phyloP scores from a whole-genome alignment of 768 basidiomycete species.

The Tephrocybe sp. region DNA sequence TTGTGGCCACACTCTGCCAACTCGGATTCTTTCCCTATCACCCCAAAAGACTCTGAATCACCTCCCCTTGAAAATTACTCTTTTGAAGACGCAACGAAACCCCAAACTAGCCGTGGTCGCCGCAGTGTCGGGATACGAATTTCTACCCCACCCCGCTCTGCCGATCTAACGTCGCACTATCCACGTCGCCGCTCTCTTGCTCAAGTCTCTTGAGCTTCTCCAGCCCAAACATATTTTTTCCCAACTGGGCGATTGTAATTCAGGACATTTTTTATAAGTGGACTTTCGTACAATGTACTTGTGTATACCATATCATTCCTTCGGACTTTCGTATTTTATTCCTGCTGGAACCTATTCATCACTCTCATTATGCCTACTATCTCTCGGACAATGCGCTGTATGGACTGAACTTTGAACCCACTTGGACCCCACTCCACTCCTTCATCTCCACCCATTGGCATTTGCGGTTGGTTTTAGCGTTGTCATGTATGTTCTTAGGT shows the following conservation, averaged over 20 bases:
- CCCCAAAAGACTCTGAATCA: conserved; percentile 36
- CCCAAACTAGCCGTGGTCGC: conserved; percentile 31
- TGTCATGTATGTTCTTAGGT: not conserved
- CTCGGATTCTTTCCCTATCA: conserved; percentile 42
- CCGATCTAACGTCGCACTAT: conserved; percentile 28
- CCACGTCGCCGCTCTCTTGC: conserved; percentile 29
- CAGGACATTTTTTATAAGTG: conserved; percentile 5
- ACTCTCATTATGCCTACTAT: not conserved
- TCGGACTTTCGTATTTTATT: conserved; percentile 5
- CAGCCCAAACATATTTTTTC: not conserved
- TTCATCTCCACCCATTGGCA: not conserved
- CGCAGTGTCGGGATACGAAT: conserved; percentile 45
- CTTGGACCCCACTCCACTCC: not conserved
- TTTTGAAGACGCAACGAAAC: conserved; percentile 28
- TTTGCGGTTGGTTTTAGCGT: conserved; percentile 5
- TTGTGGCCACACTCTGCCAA: conserved; percentile 45
- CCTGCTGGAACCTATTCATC: not conserved
- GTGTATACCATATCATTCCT: conserved; percentile 7
- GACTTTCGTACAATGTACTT: conserved; percentile 17
- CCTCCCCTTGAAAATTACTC: conserved; percentile 16
- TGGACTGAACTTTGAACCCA: not conserved
- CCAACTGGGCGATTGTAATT: conserved; percentile 13
- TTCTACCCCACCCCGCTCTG: conserved; percentile 38
- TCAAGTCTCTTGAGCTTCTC: conserved; percentile 23
- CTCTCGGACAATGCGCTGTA: conserved; percentile 2